Evolutionary conservation across 192 early-diverging fungal species (phyloP).

Genomic region (Obelidium mucronatum): DNA sequence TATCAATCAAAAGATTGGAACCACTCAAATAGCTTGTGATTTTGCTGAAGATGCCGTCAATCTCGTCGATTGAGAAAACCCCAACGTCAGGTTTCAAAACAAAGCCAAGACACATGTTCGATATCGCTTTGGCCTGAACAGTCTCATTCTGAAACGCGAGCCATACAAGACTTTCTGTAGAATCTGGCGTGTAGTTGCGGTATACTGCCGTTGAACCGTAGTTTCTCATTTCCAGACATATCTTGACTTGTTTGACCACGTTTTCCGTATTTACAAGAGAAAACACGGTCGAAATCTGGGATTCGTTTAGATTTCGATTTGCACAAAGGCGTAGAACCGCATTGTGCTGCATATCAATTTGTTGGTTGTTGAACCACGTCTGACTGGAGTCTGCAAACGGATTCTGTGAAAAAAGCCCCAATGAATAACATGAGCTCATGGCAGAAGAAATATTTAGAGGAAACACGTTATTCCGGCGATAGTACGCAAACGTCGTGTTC

Average conservation of each 20-base stretch:
- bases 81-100: no score
- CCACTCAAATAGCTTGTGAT: no score
- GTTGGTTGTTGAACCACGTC: not conserved
- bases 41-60: no score
- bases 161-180: not conserved
- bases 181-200: not conserved
- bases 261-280: no score
- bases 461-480: not conserved
- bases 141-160: not conserved
- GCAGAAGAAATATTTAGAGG: not conserved
- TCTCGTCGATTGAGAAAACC: no score
- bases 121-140: not conserved
- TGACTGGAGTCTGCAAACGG: not conserved
- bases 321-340: not conserved
- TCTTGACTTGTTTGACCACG: no score
- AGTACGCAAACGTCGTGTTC: not conserved
- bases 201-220: not conserved
- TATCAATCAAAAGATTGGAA: no score
- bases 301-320: no score
- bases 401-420: not conserved
- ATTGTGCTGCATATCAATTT: not conserved
- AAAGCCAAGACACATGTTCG: not conserved
- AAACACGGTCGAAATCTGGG: no score
- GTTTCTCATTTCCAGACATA: no score
- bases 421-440: not conserved